phyloP scores from a whole-genome alignment of 441 rosid species.

The Capsella rubella region DNA sequence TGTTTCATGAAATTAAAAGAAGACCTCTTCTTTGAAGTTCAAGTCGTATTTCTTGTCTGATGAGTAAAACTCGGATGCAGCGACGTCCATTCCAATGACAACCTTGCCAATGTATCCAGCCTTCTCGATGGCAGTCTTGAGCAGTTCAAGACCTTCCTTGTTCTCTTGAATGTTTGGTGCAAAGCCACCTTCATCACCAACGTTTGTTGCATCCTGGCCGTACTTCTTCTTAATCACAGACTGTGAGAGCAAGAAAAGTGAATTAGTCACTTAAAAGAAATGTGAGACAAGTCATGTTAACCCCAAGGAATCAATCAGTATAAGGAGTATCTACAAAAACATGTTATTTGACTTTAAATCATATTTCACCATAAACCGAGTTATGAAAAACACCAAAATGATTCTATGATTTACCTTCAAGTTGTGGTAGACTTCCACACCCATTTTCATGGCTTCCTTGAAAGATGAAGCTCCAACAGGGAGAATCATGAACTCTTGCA shows the following conservation, averaged over 20 bases:
- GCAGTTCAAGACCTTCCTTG: conserved; percentile 96
- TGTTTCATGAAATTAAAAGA: neutral
- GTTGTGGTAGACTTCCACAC: conserved; percentile 90
- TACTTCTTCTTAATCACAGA: conserved; percentile 94
- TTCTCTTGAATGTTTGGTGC: conserved; percentile 99
- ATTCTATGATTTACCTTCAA: conserved; percentile 60
- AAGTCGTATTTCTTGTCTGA: conserved; percentile 82
- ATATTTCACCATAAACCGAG: neutral
- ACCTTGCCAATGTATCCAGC: conserved; percentile 95
- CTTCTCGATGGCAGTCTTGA: conserved; percentile 89
- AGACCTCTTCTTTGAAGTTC: conserved; percentile 93
- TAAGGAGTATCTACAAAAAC: neutral
- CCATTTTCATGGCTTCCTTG: conserved; percentile 98
- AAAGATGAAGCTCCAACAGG: conserved; percentile 88
- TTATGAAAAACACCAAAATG: neutral
- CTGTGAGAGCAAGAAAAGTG: conserved; percentile 41
- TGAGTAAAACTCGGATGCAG: conserved; percentile 92
- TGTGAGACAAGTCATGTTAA: neutral
- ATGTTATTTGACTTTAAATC: neutral
- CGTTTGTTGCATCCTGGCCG: conserved; percentile 96
- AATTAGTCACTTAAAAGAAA: neutral
- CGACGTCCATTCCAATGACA: conserved; percentile 98
- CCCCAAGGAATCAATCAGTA: neutral
- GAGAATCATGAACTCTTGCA: conserved; percentile 99
- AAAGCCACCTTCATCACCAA: conserved; percentile 98